These are phyloP conservation scores for Hyaloscypha hepaticicola DNA, from an alignment of 495 filamentous ascomycete genomes.

Conservation along the genomic window DNA sequence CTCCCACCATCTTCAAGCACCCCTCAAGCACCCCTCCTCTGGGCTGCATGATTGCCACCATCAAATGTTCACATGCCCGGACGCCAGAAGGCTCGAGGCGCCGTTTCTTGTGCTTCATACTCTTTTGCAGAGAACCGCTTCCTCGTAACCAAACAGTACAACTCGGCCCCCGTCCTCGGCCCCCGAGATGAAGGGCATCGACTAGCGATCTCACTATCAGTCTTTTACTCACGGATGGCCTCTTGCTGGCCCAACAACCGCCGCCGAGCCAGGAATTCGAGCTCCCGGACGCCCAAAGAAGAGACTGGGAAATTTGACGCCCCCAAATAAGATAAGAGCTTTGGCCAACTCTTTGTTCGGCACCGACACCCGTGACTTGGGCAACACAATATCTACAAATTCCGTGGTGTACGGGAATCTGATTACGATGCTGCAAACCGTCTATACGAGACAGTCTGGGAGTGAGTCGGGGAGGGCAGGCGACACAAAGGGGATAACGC, in stretches of 20 bases:
- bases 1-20: neutral
- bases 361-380: slow-evolving; percentile 5
- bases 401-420: neutral
- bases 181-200: neutral
- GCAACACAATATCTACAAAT: neutral
- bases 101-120: neutral
- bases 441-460: neutral
- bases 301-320: slow-evolving; percentile 26
- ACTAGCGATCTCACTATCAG: neutral
- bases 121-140: no score
- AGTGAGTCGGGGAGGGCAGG: neutral
- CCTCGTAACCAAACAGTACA: neutral
- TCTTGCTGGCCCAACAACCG: slow-evolving; percentile 5
- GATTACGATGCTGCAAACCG: neutral
- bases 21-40: neutral
- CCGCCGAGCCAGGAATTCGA: neutral
- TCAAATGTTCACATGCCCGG: slow-evolving; percentile 2
- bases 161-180: neutral
- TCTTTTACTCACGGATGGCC: neutral
- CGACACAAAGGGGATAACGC: neutral
- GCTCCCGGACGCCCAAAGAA: slow-evolving; percentile 5
- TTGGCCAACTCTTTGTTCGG: slow-evolving; percentile 2
- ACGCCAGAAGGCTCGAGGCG: neutral
- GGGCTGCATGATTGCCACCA: neutral
- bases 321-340: slow-evolving; percentile 24